Percentiles rank a stretch among this genome's conserved stretches.
These are phyloP conservation scores for Filobasidium floriforme DNA, from an alignment of 768 basidiomycete genomes.

Conservation along the genomic window DNA sequence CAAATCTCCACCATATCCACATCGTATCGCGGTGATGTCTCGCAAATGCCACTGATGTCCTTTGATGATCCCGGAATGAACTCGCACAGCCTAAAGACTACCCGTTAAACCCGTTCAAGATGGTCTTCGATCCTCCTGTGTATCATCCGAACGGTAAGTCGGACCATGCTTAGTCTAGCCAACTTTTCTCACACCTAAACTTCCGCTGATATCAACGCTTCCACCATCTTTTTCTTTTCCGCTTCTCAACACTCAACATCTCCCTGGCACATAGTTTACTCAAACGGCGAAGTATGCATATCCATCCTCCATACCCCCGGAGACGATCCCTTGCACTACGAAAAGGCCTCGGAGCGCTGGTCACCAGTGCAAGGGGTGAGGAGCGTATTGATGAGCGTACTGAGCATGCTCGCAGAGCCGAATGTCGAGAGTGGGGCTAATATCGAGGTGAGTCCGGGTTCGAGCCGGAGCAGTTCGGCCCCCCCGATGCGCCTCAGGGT, in stretches of 20 bases:
- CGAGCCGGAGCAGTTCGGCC: no score
- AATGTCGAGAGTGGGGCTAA: constrained; percentile 97
- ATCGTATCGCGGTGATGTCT: no score
- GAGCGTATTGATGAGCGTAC: constrained; percentile 90
- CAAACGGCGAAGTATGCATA: constrained; percentile 94
- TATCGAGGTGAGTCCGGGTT: constrained; percentile 50
- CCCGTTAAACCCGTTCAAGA: constrained; percentile 96
- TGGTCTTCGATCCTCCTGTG: constrained; percentile 95
- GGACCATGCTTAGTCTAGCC: no score
- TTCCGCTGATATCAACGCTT: no score
- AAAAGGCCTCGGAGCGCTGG: constrained; percentile 93
- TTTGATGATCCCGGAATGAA: no score
- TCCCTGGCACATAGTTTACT: constrained; percentile 61
- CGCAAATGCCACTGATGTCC: no score
- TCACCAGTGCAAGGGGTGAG: constrained; percentile 97
- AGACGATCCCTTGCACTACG: constrained; percentile 63
- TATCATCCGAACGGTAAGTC: constrained; percentile 92
- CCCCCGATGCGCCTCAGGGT: no score
- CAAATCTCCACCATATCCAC: no score
- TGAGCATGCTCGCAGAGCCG: constrained; percentile 98
- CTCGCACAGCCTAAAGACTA: constrained; percentile 71
- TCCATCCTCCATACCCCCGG: constrained; percentile 86
- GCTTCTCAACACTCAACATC: no score
- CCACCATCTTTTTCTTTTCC: constrained; percentile 7
- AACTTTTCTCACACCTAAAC: no score